Evolutionary conservation across 2,329 filamentous ascomycete species (phyloP).

Genomic region (Fusarium kyushuense): DNA sequence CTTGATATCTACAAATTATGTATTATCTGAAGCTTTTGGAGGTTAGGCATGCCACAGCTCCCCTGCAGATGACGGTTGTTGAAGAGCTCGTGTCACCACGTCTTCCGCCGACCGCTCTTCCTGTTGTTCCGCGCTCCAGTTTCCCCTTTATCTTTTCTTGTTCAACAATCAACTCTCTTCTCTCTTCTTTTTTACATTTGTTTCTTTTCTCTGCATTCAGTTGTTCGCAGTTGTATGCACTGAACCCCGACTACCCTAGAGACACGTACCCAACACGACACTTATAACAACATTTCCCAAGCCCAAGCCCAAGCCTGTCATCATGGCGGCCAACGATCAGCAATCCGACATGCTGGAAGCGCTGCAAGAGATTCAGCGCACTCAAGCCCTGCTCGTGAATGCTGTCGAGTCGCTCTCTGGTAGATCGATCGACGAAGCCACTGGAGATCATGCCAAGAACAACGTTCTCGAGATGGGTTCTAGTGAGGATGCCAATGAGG

Average conservation of each 20-base stretch:
- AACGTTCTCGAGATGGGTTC: conserved; percentile 24
- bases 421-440: conserved; percentile 39
- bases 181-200: conserved; percentile 4
- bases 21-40: conserved; percentile 33
- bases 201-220: neutral
- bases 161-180: neutral
- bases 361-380: conserved; percentile 58
- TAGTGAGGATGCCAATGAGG: conserved; percentile 17
- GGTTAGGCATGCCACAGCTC: conserved; percentile 27
- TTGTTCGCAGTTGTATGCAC: conserved; percentile 1
- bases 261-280: conserved; percentile 4
- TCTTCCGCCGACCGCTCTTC: conserved; percentile 41
- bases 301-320: neutral
- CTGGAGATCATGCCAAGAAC: conserved; percentile 20
- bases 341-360: conserved; percentile 45
- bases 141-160: conserved; percentile 12
- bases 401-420: conserved; percentile 57
- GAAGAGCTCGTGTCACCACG: conserved; percentile 30
- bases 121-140: conserved; percentile 33
- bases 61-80: conserved; percentile 32
- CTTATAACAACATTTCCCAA: neutral
- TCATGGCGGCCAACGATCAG: conserved; percentile 45
- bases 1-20: conserved; percentile 40
- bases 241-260: conserved; percentile 27
- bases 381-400: conserved; percentile 56